A percentile compares a stretch with the other conserved stretches of the same genome.
phyloP scores from a whole-genome alignment of 305 asterid species.

The Ilex paraguariensis region DNA sequence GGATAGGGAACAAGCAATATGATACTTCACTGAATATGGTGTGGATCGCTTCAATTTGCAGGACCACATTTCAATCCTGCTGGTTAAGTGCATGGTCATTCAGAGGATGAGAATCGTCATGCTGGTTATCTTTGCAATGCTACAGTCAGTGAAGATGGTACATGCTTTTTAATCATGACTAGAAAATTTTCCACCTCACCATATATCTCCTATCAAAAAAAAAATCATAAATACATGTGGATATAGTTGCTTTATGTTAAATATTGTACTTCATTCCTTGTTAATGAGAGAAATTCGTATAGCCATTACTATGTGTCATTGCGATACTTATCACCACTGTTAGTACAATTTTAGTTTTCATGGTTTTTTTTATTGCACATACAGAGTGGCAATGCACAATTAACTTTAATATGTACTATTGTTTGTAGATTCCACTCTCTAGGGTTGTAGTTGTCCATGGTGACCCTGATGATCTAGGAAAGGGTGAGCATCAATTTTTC shows the following conservation, averaged over 20 bases:
- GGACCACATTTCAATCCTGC: slow-evolving; percentile 92
- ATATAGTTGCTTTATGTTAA: background rate
- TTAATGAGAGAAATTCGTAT: too few species aligned
- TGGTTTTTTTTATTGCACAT: too few species aligned
- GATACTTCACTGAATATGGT: background rate
- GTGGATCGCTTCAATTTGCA: slow-evolving; percentile 14
- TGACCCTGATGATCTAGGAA: too few species aligned
- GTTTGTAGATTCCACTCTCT: slow-evolving; percentile 65
- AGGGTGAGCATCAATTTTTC: too few species aligned
- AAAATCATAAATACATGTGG: background rate
- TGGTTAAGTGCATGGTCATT: slow-evolving; percentile 86
- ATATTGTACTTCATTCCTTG: background rate
- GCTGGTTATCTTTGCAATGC: slow-evolving; percentile 98
- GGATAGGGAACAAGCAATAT: background rate
- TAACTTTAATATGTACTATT: background rate
- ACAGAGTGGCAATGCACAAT: too few species aligned
- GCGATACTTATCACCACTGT: background rate
- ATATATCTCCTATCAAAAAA: too few species aligned
- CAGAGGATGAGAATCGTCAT: slow-evolving; percentile 76
- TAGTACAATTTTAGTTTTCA: background rate
- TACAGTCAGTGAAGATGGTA: slow-evolving; percentile 79
- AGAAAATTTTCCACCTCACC: too few species aligned
- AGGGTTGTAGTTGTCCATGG: slow-evolving; percentile 68
- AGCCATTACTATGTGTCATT: background rate
- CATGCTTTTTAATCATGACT: background rate